Evolutionary conservation across 192 early-diverging fungal species (phyloP).

Genomic region (Backusella luteola): DNA sequence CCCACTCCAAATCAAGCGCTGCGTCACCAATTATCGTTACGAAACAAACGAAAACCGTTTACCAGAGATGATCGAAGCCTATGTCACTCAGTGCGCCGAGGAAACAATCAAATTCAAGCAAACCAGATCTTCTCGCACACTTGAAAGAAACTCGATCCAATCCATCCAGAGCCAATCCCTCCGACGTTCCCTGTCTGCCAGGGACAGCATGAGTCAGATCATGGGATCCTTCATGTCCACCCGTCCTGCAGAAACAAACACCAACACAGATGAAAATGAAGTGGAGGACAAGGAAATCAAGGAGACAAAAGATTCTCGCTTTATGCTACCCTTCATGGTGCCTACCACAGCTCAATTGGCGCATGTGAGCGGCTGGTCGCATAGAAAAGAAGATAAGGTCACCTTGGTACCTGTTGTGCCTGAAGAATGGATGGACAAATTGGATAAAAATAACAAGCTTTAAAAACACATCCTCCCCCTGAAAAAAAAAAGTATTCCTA

Average conservation of each 20-base stretch:
- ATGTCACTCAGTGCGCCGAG: constrained; percentile 72
- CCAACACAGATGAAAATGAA: constrained; percentile 13
- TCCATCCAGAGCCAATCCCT: constrained; percentile 8
- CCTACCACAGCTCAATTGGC: constrained; percentile 49
- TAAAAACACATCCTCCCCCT: background rate
- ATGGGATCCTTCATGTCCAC: constrained; percentile 27
- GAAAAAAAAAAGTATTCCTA: background rate
- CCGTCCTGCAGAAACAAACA: background rate
- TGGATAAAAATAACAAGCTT: constrained; percentile 22
- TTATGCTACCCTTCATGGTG: constrained; percentile 61
- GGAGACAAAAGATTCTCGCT: constrained; percentile 47
- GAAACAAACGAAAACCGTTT: constrained; percentile 84
- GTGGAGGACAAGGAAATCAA: constrained; percentile 30
- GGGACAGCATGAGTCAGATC: constrained; percentile 23
- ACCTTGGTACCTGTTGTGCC: constrained; percentile 26
- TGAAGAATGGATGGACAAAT: constrained; percentile 34
- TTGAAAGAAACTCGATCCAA: background rate
- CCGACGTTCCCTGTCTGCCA: constrained; percentile 14
- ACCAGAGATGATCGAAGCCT: constrained; percentile 72
- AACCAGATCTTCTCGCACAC: constrained; percentile 12
- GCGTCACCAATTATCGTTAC: constrained; percentile 80
- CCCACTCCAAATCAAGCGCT: constrained; percentile 70
- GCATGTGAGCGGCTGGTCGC: background rate
- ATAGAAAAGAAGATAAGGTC: background rate
- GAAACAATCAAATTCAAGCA: constrained; percentile 47